These are phyloP conservation scores for Hygrocybe punicea DNA, from an alignment of 768 basidiomycete species.

Conservation along the genomic window DNA sequence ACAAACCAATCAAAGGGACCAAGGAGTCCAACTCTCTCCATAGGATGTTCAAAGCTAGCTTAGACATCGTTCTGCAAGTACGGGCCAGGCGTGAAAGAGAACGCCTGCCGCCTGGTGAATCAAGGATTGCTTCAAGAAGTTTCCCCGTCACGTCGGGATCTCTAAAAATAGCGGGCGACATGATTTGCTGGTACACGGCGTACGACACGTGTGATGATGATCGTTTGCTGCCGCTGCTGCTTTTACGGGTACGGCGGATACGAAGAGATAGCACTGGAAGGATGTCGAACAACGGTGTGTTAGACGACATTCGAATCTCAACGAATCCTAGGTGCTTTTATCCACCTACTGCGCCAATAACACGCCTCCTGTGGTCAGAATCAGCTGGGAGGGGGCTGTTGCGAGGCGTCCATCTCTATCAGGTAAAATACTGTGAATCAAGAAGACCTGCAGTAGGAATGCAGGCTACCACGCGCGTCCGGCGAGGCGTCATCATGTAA, in stretches of 20 bases:
- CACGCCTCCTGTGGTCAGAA: constrained; percentile 36
- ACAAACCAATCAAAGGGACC: constrained; percentile 66
- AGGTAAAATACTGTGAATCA: not conserved
- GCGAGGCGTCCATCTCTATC: constrained; percentile 1
- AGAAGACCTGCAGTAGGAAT: not conserved
- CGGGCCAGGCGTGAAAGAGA: constrained; percentile 67
- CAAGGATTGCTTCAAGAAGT: constrained; percentile 46
- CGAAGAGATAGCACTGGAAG: constrained; percentile 32
- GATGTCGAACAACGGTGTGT: constrained; percentile 38
- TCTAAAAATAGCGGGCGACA: constrained; percentile 53
- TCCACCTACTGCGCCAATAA: constrained; percentile 39
- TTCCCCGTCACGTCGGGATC: constrained; percentile 58
- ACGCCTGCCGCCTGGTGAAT: constrained; percentile 61
- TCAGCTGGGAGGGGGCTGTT: not conserved
- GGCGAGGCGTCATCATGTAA: not conserved
- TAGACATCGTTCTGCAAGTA: constrained; percentile 70
- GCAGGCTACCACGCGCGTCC: constrained; percentile 1
- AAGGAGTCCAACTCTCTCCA: constrained; percentile 80
- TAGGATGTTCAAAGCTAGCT: constrained; percentile 65
- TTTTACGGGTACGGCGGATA: constrained; percentile 33
- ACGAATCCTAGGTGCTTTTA: constrained; percentile 37
- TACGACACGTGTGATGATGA: constrained; percentile 38
- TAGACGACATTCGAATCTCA: constrained; percentile 30
- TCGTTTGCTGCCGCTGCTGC: constrained; percentile 18
- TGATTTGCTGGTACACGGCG: constrained; percentile 48